Percentiles rank a stretch among this genome's conserved stretches.
These are phyloP conservation scores for Ustilago nuda DNA, from an alignment of 1,284 basidiomycete genomes.

Conservation along the genomic window DNA sequence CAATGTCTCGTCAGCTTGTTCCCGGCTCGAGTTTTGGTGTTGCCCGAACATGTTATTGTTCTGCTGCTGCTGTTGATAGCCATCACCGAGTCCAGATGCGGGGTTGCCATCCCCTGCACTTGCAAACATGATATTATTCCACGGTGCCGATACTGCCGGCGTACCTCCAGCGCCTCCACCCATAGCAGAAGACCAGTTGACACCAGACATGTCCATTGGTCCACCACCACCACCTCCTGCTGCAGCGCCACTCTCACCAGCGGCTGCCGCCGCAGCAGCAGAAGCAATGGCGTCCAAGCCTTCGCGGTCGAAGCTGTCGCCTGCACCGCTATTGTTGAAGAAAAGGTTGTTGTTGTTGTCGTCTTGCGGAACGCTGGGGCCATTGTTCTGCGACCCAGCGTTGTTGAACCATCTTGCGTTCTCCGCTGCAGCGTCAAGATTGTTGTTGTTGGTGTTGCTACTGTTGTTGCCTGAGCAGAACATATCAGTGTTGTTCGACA, in stretches of 20 bases:
- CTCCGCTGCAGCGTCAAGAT: neutral
- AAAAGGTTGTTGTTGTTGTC: constrained; percentile 13
- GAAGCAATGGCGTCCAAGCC: constrained; percentile 39
- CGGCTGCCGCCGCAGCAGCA: constrained; percentile 31
- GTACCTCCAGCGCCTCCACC: neutral
- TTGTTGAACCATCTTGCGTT: constrained; percentile 17
- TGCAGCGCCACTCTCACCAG: neutral
- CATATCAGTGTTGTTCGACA: constrained; percentile 34
- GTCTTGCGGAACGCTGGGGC: neutral
- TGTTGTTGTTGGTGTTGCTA: constrained; percentile 1
- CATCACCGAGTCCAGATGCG: neutral
- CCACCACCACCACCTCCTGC: neutral
- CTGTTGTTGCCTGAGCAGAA: constrained; percentile 28
- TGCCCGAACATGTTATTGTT: neutral
- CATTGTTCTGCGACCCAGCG: neutral
- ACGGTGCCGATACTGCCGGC: constrained; percentile 8
- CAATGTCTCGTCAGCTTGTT: constrained; percentile 44
- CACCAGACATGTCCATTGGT: constrained; percentile 22
- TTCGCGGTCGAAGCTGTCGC: constrained; percentile 20
- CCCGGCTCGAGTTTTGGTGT: neutral
- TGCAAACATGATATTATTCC: constrained; percentile 36
- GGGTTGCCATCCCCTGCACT: neutral
- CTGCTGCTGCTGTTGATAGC: constrained; percentile 3
- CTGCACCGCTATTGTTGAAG: constrained; percentile 12
- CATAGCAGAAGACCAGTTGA: constrained; percentile 15